Evolutionary conservation across 2,329 filamentous ascomycete genomes (phyloP).

Genomic region (Spiromastix sp.): DNA sequence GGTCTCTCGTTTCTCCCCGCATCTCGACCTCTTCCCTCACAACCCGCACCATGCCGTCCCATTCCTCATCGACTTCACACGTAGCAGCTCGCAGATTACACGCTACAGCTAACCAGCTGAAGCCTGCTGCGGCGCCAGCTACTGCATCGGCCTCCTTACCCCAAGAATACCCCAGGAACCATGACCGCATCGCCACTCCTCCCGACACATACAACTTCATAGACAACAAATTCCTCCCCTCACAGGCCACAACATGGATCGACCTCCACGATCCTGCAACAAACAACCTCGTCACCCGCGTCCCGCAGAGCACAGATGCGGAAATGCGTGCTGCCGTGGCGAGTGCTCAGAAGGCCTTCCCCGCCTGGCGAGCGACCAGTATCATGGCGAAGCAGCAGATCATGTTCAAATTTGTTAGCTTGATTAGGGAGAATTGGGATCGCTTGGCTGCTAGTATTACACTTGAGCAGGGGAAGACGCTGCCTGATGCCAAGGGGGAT

Average conservation of each 20-base stretch:
- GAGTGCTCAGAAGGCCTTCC: constrained; percentile 54
- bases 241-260: constrained; percentile 51
- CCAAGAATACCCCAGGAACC: constrained; percentile 40
- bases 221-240: constrained; percentile 52
- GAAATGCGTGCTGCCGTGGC: constrained; percentile 52
- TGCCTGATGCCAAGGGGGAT: constrained; percentile 57
- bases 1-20: constrained; percentile 25
- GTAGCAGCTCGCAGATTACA: constrained; percentile 27
- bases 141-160: constrained; percentile 31
- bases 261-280: constrained; percentile 55
- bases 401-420: constrained; percentile 54
- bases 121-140: constrained; percentile 23
- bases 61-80: constrained; percentile 4
- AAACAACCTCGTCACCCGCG: constrained; percentile 56
- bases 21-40: constrained; percentile 17
- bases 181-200: constrained; percentile 42
- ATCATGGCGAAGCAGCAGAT: constrained; percentile 52
- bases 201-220: constrained; percentile 50
- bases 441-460: constrained; percentile 55
- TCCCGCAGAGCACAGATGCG: constrained; percentile 55
- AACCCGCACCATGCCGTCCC: constrained; percentile 3
- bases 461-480: constrained; percentile 58
- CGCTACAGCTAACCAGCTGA: constrained; percentile 40
- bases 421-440: constrained; percentile 57
- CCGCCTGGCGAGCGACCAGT: constrained; percentile 49